Conservation (phyloP, 2,329 filamentous ascomycete species). For the Sporothrix dimorphospora region DNA sequence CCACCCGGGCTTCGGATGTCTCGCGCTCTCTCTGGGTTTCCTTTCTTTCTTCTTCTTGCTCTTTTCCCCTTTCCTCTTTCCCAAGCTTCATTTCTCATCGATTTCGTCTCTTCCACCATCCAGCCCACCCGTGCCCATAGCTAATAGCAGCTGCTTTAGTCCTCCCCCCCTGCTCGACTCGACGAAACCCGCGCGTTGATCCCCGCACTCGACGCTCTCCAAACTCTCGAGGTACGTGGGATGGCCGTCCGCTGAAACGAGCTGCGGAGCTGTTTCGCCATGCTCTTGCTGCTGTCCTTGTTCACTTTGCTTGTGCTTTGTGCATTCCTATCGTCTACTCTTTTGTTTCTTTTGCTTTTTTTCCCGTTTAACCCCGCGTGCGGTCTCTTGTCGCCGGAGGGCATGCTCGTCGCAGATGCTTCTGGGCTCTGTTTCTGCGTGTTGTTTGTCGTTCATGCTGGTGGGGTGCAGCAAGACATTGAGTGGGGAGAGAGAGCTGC, state of each 20-base stretch:
- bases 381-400: neutral
- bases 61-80: neutral
- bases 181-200: slow-evolving; percentile 17
- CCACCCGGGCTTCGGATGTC: neutral
- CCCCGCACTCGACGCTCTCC: slow-evolving; percentile 14
- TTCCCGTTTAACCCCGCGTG: neutral
- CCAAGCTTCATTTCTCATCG: neutral
- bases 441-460: slow-evolving; percentile 11
- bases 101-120: neutral
- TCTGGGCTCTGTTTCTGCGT: slow-evolving; percentile 7
- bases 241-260: slow-evolving; percentile 17
- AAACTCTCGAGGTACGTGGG: slow-evolving; percentile 9
- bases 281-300: slow-evolving; percentile 7
- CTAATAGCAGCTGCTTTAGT: slow-evolving; percentile 8
- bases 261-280: slow-evolving; percentile 28
- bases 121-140: neutral
- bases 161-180: neutral
- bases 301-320: neutral
- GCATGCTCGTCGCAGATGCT: neutral
- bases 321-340: neutral
- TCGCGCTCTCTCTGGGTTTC: neutral
- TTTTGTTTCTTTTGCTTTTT: neutral
- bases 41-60: neutral
- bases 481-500: neutral
- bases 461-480: neutral